phyloP scores from a whole-genome alignment of 1,284 basidiomycete species.

The Calocybe gambosa region DNA sequence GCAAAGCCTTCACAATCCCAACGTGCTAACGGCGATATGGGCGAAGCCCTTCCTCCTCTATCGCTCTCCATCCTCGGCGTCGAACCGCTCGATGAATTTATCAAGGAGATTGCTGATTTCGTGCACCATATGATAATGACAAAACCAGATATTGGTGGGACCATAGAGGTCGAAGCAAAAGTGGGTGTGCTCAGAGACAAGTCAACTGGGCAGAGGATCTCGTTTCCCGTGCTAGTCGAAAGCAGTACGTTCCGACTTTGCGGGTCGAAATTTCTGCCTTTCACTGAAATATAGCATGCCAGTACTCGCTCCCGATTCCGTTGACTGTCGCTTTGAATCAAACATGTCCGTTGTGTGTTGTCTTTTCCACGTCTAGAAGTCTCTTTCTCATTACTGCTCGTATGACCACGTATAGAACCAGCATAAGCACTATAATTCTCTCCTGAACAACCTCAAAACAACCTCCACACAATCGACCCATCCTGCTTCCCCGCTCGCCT shows the following conservation, averaged over 20 bases:
- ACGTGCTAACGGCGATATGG: slow-evolving; percentile 16
- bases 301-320: slow-evolving; percentile 48
- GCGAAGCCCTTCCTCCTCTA: slow-evolving; percentile 50
- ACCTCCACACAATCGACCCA: slow-evolving; percentile 44
- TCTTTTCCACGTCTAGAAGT: slow-evolving; percentile 8
- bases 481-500: slow-evolving; percentile 57
- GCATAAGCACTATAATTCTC: slow-evolving; percentile 79
- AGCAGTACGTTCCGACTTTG: slow-evolving; percentile 61
- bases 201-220: slow-evolving; percentile 48
- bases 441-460: slow-evolving; percentile 75
- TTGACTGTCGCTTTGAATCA: slow-evolving; percentile 78
- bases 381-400: not conserved
- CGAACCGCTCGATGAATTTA: slow-evolving; percentile 93
- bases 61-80: slow-evolving; percentile 88
- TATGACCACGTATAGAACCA: slow-evolving; percentile 48
- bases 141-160: slow-evolving; percentile 41
- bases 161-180: slow-evolving; percentile 89
- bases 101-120: slow-evolving; percentile 87
- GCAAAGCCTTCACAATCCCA: slow-evolving; percentile 6
- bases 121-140: slow-evolving; percentile 65
- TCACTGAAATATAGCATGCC: not conserved
- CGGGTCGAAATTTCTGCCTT: not conserved
- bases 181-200: slow-evolving; percentile 76
- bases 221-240: slow-evolving; percentile 78
- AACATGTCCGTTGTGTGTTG: slow-evolving; percentile 81